Percentiles rank a stretch among this genome's conserved stretches.
Evolutionary conservation across 1,139 yeast species (phyloP).

Genomic region (Protomyces gravidus): DNA sequence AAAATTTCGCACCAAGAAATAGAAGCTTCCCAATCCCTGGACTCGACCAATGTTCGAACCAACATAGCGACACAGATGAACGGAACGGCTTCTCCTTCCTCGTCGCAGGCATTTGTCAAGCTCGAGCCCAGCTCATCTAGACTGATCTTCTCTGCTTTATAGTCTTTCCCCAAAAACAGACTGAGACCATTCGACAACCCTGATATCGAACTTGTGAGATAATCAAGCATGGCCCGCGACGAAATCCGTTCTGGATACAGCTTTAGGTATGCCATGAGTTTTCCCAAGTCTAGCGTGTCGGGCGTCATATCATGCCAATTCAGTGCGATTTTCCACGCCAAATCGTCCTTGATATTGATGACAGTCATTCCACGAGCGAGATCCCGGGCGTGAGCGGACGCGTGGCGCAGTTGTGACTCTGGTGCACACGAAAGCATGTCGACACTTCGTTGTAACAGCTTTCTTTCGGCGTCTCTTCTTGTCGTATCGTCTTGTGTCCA

Average conservation of each 20-base stretch:
- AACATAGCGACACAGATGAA: background rate
- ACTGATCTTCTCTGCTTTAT: background rate
- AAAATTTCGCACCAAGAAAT: background rate
- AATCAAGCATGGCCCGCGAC: slow-evolving; percentile 50
- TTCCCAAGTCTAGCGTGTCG: slow-evolving; percentile 49
- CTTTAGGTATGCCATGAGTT: slow-evolving; percentile 51
- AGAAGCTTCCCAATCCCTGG: background rate
- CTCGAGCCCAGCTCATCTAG: slow-evolving; percentile 39
- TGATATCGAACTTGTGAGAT: slow-evolving; percentile 32
- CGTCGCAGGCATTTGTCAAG: slow-evolving; percentile 38
- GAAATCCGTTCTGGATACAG: slow-evolving; percentile 61
- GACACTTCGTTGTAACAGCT: slow-evolving; percentile 55
- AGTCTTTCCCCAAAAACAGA: background rate
- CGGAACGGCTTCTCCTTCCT: background rate
- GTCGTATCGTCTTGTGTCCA: slow-evolving; percentile 58
- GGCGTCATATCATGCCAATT: slow-evolving; percentile 70
- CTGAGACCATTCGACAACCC: background rate
- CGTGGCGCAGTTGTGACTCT: slow-evolving; percentile 42
- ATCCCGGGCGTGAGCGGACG: slow-evolving; percentile 49
- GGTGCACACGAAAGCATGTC: slow-evolving; percentile 51
- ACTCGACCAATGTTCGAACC: background rate
- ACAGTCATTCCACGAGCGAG: slow-evolving; percentile 70
- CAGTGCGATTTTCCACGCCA: slow-evolving; percentile 71
- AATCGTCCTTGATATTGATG: slow-evolving; percentile 55
- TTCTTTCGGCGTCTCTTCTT: slow-evolving; percentile 59